A percentile compares a stretch with the other conserved stretches of the same genome.
Conservation (phyloP, 768 basidiomycete species). For the Lentinula boryana region DNA sequence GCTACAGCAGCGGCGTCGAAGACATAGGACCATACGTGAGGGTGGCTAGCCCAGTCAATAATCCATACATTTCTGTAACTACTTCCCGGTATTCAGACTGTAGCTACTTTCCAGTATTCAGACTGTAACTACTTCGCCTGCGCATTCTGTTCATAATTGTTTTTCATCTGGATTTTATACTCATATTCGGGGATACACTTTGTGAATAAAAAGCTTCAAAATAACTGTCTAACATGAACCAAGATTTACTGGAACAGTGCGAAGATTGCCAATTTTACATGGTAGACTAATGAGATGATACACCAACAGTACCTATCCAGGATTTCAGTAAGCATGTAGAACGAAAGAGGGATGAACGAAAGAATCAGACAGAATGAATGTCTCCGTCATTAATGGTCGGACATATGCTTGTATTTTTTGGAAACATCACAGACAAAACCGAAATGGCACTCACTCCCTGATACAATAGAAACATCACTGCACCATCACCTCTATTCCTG, state of each 20-base stretch:
- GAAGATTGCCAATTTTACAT: no score
- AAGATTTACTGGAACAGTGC: no score
- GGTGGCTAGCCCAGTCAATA: background rate
- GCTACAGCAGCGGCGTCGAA: background rate
- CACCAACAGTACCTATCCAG: no score
- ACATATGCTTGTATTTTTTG: constrained; percentile 68
- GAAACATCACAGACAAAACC: constrained; percentile 41
- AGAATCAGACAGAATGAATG: constrained; percentile 5
- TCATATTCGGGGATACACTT: no score
- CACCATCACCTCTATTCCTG: background rate
- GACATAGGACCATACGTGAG: background rate
- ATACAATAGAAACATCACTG: background rate
- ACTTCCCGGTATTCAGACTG: background rate
- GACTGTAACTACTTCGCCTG: background rate
- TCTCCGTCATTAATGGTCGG: constrained; percentile 58
- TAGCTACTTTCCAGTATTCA: background rate
- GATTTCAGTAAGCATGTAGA: background rate
- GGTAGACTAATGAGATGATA: no score
- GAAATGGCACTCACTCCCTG: background rate
- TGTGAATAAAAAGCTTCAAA: no score
- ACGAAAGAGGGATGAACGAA: background rate
- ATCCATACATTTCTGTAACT: background rate
- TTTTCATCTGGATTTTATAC: no score
- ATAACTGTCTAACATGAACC: no score
- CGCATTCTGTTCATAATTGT: background rate